These are phyloP conservation scores for Mycosarcoma mackinlayi DNA, from an alignment of 1,284 basidiomycete species.

Conservation along the genomic window DNA sequence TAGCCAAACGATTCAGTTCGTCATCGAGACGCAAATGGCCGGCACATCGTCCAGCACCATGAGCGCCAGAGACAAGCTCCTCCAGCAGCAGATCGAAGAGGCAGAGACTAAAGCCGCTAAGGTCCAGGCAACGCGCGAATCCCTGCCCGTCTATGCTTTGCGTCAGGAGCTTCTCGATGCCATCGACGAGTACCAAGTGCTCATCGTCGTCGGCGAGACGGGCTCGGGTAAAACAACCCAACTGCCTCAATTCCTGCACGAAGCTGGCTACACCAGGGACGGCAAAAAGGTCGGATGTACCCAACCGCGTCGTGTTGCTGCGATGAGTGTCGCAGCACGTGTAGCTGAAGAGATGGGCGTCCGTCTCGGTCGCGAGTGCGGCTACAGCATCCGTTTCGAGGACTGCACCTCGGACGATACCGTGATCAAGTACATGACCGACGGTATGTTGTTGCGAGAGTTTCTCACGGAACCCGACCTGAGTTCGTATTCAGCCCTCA, in stretches of 20 bases:
- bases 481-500: conserved; percentile 61
- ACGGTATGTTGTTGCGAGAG: conserved; percentile 68
- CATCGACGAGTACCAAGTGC: conserved; percentile 83
- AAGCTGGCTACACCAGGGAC: conserved; percentile 90
- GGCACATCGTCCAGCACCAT: conserved; percentile 68
- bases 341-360: conserved; percentile 98
- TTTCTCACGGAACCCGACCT: conserved; percentile 67
- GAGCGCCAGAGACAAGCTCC: conserved; percentile 85
- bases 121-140: conserved; percentile 63
- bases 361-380: conserved; percentile 95
- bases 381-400: conserved; percentile 95
- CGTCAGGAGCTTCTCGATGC: conserved; percentile 75
- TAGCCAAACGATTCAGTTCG: conserved; percentile 93
- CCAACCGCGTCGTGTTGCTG: conserved; percentile 96
- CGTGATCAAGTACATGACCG: conserved; percentile 68
- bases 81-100: conserved; percentile 89
- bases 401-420: conserved; percentile 93
- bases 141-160: conserved; percentile 64
- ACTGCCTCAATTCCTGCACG: conserved; percentile 95
- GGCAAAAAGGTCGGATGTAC: conserved; percentile 94
- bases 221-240: conserved; percentile 99
- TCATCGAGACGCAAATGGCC: conserved; percentile 77
- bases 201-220: conserved; percentile 71
- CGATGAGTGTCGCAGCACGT: conserved; percentile 98
- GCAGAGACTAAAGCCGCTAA: conserved; percentile 75